These are phyloP conservation scores for Fusarium clavum DNA, from an alignment of 2,329 filamentous ascomycete species.

Conservation along the genomic window DNA sequence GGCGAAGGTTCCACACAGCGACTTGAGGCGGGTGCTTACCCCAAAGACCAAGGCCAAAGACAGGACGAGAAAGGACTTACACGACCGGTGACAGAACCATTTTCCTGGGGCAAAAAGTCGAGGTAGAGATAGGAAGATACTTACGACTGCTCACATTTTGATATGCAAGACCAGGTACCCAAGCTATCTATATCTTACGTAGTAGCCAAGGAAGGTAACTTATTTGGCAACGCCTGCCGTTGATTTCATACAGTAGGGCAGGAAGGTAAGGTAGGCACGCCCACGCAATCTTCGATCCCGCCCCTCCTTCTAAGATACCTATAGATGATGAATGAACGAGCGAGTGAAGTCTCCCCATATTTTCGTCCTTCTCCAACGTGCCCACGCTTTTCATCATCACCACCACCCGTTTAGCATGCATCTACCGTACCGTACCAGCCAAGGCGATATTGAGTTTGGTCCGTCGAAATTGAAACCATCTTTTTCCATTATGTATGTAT, in stretches of 20 bases:
- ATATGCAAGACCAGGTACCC: constrained; percentile 14
- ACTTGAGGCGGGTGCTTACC: constrained; percentile 34
- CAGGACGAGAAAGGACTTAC: constrained; percentile 3
- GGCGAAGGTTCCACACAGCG: constrained; percentile 14
- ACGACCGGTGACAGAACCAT: constrained; percentile 5
- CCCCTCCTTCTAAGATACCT: constrained; percentile 34
- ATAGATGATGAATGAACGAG: neutral
- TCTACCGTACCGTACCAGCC: neutral
- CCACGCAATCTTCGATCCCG: constrained; percentile 40
- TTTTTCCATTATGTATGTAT: neutral
- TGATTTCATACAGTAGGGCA: constrained; percentile 21
- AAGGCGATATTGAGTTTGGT: constrained; percentile 6
- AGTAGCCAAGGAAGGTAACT: constrained; percentile 12
- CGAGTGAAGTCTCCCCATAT: constrained; percentile 39
- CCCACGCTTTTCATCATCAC: constrained; percentile 34
- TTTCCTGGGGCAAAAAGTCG: constrained; percentile 27
- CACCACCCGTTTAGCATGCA: neutral
- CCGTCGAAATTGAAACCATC: constrained; percentile 6
- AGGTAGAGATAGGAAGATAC: constrained; percentile 18
- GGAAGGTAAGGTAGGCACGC: constrained; percentile 5
- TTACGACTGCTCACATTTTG: constrained; percentile 4
- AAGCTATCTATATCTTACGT: constrained; percentile 9
- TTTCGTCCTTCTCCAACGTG: constrained; percentile 37
- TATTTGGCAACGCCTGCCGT: constrained; percentile 16
- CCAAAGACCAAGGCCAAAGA: constrained; percentile 22